Base-by-base conservation (phyloP, 768 basidiomycete genomes). In the Mycena rosella region DNA sequence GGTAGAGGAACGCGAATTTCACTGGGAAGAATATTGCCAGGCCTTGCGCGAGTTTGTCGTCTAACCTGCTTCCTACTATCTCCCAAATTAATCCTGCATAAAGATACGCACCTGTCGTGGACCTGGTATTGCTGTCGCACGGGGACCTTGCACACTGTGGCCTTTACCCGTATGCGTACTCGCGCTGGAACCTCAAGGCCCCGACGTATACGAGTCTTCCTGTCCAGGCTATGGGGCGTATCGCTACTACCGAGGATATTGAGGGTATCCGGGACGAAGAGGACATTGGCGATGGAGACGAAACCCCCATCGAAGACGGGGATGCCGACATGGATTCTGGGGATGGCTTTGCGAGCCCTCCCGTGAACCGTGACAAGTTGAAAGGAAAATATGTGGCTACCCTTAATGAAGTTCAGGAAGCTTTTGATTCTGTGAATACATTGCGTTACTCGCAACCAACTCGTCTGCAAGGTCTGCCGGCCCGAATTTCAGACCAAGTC, bases 381-480 rank as follows among this genome's bases (percentile, higher is more conserved):
- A 84, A 83, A 72, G 81, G 85, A 60, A 89, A 89, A 83, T 91
- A 85, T 78, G 84, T 98, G 66, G 87, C 95, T 7, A 95, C 93
- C 17, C 80, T 87, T 5, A 89, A 91, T 52, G 93, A 98, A 80
- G 91, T 99, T 13, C 91, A 95, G 74, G 94, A 96, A 65, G 95
- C 97, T 5, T 98, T 98, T 77, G 93, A 96, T 70, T 89, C 89
- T 6, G 87, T 99, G 70, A 98, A 93, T 74, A 94, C 96, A 2
- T 86, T 99, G 71, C 88, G 96, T 60, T 99, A 97, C 77, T 96
- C 96, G 11, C 96, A 98, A 72, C 97, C 97, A 5, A 93, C 95
- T 7, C 96, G 97, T 80, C 85, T 99, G 32, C 93, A 95, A 85
- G 96, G 96, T 95, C 27, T 55, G 67, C 62, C 38, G 7, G 74